Base-by-base conservation (phyloP, 306 rosid genomes). In the Herpetospermum pedunculosum region DNA sequence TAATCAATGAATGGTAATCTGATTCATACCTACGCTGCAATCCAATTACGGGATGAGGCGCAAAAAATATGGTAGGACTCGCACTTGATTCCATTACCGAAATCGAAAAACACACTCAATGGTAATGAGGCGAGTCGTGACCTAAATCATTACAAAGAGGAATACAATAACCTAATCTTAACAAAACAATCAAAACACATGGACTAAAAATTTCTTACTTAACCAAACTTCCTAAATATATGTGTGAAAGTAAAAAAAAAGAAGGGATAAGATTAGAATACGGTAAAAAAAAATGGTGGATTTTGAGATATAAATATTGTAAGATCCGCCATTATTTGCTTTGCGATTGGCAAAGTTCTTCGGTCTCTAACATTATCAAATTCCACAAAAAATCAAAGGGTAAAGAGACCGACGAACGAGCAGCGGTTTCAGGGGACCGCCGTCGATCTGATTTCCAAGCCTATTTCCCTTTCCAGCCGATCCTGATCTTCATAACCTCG, bases 361-460 rank as follows among this genome's bases (percentile, higher is more conserved):
- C 53, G 53, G 52, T 67, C 73, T 67, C 55, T 14, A 28, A 68
- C 14, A 44, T 67, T 67, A 16, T 69, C 3, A 26, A 44, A 44
- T 69, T 25, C 35, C 53, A 37, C 14, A 29, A 12, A 44, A 44
- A 43, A 15, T 28, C 18, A 7, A 16, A 9, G 74, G 74, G 57
- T 69, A 26, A 63, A 37, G 18, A 29, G 74, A 47, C 26, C 74
- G 58, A 44, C 57, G 58, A 70, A 70, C 28, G 29, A 46, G 40
- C 53, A 44, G 43, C 74, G 28, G 43, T 70, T 43, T 30, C 58
- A 46, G 26, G 74, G 73, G 57, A 41, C 41, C 58, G 74, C 74
- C 57, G 10, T 70, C 26, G 74, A 70, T 70, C 74, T 70, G 57
- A 11, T 70, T 43, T 70, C 14, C 4, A 47, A 46, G 16, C 37